A percentile compares a stretch with the other conserved stretches of the same genome.
phyloP scores from a whole-genome alignment of 768 basidiomycete genomes.

The Erythrobasidium yunnanense region DNA sequence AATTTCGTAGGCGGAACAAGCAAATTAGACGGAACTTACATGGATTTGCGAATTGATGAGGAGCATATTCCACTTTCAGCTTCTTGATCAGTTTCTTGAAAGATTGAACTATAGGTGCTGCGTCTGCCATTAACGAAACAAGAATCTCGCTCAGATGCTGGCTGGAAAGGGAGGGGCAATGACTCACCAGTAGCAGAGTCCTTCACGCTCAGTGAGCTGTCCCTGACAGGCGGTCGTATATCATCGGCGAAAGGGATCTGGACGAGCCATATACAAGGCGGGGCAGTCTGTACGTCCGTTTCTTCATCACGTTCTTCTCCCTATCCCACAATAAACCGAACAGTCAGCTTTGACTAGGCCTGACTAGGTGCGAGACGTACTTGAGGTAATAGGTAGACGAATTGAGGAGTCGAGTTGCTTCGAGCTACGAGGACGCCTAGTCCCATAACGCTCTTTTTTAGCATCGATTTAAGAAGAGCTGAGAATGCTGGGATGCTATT shows the following conservation, averaged over 20 bases:
- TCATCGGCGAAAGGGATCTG: conserved; percentile 93
- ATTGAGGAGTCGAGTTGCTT: conserved; percentile 49
- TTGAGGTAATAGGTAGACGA: conserved; percentile 80
- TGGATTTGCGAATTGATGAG: conserved; percentile 54
- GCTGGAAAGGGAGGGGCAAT: background rate
- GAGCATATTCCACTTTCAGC: conserved; percentile 71
- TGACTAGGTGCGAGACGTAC: conserved; percentile 42
- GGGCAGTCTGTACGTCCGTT: conserved; percentile 57
- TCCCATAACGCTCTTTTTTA: conserved; percentile 69
- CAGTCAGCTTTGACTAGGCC: background rate
- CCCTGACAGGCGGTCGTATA: conserved; percentile 65
- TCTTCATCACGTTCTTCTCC: conserved; percentile 53
- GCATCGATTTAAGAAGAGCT: conserved; percentile 70
- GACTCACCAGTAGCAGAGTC: conserved; percentile 20
- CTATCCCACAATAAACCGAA: background rate
- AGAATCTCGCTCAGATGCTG: background rate
- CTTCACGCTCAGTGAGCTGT: conserved; percentile 55
- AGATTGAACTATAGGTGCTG: conserved; percentile 46
- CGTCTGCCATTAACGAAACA: background rate
- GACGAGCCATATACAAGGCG: conserved; percentile 85
- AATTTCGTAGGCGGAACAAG: background rate
- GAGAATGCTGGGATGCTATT: conserved; percentile 88
- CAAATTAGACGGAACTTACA: conserved; percentile 47
- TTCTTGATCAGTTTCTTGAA: conserved; percentile 52
- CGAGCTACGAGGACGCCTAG: conserved; percentile 48